Evolutionary conservation across 2,329 filamentous ascomycete genomes (phyloP).

Genomic region (Talaromyces albobiverticillius): DNA sequence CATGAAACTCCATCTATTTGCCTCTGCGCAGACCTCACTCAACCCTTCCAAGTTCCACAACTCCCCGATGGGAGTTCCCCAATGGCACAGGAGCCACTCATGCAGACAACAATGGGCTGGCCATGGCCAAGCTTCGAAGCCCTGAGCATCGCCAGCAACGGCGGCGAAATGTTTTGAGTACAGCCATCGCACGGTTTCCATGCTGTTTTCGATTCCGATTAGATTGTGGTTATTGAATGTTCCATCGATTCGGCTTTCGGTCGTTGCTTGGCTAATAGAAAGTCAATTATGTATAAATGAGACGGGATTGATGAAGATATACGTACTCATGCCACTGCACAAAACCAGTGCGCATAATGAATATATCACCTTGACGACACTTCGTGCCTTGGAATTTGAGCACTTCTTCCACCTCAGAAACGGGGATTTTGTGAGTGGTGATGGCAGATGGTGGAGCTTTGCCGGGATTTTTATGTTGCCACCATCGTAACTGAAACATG

Average conservation of each 20-base stretch:
- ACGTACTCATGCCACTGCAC: slow-evolving; percentile 3
- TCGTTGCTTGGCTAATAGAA: no score
- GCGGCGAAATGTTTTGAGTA: not conserved
- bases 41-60: not conserved
- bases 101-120: not conserved
- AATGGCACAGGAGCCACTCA: not conserved
- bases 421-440: not conserved
- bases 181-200: not conserved
- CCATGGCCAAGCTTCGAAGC: not conserved
- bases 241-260: no score
- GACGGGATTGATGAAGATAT: not conserved
- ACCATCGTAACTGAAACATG: not conserved
- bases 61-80: not conserved
- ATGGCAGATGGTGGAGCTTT: not conserved
- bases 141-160: not conserved
- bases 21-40: not conserved
- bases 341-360: not conserved
- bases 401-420: not conserved
- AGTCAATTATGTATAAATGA: no score
- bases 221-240: no score
- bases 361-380: not conserved
- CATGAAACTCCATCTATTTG: not conserved
- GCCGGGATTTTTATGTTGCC: not conserved
- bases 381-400: not conserved
- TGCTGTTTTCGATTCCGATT: not conserved